Conservation (phyloP, 257 asterid species). For the Gentiana straminea region DNA sequence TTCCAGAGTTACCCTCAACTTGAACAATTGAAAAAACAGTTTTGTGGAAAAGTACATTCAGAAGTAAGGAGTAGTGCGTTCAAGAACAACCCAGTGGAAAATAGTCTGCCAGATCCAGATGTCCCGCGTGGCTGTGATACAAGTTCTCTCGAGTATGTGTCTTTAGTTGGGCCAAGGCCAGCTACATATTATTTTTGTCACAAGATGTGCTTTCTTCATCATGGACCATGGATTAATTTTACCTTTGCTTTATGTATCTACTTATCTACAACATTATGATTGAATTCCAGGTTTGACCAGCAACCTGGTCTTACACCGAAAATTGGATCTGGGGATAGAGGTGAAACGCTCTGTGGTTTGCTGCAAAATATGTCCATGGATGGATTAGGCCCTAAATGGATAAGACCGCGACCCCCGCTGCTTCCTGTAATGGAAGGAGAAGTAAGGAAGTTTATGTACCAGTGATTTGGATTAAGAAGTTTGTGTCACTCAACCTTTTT, state of each 20-base stretch:
- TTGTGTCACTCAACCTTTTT: conserved; percentile 6
- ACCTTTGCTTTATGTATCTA: not conserved
- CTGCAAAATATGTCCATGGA: conserved; percentile 53
- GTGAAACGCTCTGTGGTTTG: conserved; percentile 60
- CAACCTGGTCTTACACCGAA: conserved; percentile 71
- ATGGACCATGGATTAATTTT: not conserved
- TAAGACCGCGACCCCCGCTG: conserved; percentile 88
- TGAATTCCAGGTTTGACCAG: conserved; percentile 60
- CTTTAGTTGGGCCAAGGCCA: not conserved
- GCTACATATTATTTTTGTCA: conserved; percentile 2
- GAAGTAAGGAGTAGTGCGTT: conserved; percentile 42
- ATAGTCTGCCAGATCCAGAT: conserved; percentile 75
- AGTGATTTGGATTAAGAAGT: not conserved
- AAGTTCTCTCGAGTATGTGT: conserved; percentile 74
- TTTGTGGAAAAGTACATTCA: conserved; percentile 38
- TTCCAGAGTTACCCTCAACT: conserved; percentile 53
- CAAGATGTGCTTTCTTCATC: conserved; percentile 3
- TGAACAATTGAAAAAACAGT: conserved; percentile 74
- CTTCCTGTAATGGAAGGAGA: conserved; percentile 83
- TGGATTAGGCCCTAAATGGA: conserved; percentile 82
- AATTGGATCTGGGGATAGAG: conserved; percentile 80
- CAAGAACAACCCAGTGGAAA: conserved; percentile 57
- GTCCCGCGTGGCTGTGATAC: conserved; percentile 76
- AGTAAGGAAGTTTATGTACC: conserved; percentile 27
- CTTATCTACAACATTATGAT: conserved; percentile 9